These are phyloP conservation scores for Cubamyces sp. DNA, from an alignment of 768 basidiomycete genomes.

Conservation along the genomic window DNA sequence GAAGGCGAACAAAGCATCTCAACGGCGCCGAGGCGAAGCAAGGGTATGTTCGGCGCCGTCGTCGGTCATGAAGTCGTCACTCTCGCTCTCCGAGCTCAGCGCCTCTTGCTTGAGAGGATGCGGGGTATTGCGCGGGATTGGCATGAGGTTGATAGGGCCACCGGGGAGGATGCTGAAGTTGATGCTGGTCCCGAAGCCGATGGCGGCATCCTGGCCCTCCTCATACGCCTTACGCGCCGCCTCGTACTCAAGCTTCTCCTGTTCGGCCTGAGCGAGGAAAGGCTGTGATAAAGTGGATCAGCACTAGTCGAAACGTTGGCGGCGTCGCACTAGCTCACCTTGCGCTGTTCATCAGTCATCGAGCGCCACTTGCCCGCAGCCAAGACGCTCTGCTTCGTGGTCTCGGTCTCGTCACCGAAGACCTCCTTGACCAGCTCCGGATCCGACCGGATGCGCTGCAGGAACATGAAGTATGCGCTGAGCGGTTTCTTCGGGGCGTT, in stretches of 20 bases:
- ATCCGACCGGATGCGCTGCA: conserved; percentile 86
- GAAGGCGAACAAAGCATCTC: conserved; percentile 15
- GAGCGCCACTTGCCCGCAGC: conserved; percentile 93
- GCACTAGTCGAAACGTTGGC: conserved; percentile 6
- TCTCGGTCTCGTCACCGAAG: conserved; percentile 90
- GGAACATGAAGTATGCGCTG: conserved; percentile 93
- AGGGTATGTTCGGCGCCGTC: conserved; percentile 30
- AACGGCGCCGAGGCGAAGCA: conserved; percentile 24
- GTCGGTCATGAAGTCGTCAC: conserved; percentile 41
- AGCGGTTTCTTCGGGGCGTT: conserved; percentile 97
- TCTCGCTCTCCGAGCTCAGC: conserved; percentile 72
- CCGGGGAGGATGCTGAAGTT: conserved; percentile 80
- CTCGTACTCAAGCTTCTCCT: conserved; percentile 95
- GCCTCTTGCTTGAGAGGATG: conserved; percentile 59
- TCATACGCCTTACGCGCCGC: conserved; percentile 85
- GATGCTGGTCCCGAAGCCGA: conserved; percentile 70
- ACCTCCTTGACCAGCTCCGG: conserved; percentile 74
- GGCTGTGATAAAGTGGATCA: conserved; percentile 54
- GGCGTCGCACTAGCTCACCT: conserved; percentile 52
- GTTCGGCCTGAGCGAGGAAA: conserved; percentile 90
- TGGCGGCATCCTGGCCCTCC: conserved; percentile 81
- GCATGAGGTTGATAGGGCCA: conserved; percentile 54
- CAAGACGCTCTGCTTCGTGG: conserved; percentile 91
- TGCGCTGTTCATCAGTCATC: conserved; percentile 92
- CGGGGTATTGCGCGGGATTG: conserved; percentile 42